Base-by-base conservation (phyloP, 2,329 filamentous ascomycete species). In the Alternaria conjuncta region DNA sequence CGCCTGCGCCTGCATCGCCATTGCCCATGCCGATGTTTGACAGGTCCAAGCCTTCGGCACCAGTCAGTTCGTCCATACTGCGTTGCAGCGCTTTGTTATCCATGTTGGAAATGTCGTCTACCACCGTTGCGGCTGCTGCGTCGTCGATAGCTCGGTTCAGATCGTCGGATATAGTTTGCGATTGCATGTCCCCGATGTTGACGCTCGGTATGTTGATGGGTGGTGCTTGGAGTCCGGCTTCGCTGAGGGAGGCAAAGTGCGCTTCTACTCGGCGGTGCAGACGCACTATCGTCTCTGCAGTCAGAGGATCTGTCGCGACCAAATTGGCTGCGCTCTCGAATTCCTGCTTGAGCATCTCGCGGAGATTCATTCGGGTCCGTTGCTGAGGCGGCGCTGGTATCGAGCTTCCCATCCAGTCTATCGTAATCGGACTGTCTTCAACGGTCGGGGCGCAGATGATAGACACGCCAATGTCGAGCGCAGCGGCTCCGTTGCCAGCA, bases 391-490 rank as follows among this genome's bases (percentile, higher is more conserved):
- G 65, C 15, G 71, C 65, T 18, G 75, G 68, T 11, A 76, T 71
- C 0, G 73, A 51, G 41, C 74, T 78, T 21, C 67, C 68, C 9
- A 77, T 63, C 79, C 78, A 81, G 12, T 75, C 72, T 25, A 80
- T 66, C 2, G 73, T 56, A 15, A 81, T 65, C 3, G 76, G 71
- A 58, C 77, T 81, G 74, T 79, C 76, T 66, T 73, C 75, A 28
- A 75, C 81, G 62, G 72, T 81, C 72, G 91, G 90, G 0, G 90
- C 88, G 72, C 91, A 92, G 10, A 94, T 84, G 8, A 94, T 81
- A 1, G 90, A 87, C 3, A 87, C 87, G 3, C 87, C 90, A 10
- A 94, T 84, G 70, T 94, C 92, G 59, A 93, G 87, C 0, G 87
- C 88, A 6, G 89, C 81, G 59, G 86, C 85, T 2, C 86, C 87